phyloP scores from a whole-genome alignment of 306 rosid species.

The Sesbania bispinosa region DNA sequence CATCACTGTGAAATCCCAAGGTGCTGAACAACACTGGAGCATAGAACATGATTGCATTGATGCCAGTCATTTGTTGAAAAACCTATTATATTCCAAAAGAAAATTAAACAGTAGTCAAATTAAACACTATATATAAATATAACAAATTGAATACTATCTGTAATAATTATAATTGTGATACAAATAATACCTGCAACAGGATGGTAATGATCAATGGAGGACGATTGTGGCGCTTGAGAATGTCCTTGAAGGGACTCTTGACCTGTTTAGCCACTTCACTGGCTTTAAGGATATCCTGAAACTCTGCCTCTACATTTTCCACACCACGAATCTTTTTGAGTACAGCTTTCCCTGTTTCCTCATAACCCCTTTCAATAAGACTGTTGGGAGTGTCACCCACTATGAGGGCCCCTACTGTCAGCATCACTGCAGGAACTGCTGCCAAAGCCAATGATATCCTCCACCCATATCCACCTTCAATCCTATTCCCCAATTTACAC shows the following conservation, averaged over 20 bases:
- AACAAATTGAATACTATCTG: no score
- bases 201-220: conserved; percentile 53
- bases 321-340: conserved; percentile 56
- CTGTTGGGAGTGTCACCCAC: conserved; percentile 58
- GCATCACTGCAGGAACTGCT: conserved; percentile 43
- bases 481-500: conserved; percentile 21
- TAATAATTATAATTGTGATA: no score
- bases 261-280: conserved; percentile 42
- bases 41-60: conserved; percentile 70
- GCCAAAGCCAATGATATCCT: conserved; percentile 57
- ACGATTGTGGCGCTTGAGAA: conserved; percentile 44
- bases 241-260: conserved; percentile 39
- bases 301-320: conserved; percentile 50
- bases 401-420: conserved; percentile 37
- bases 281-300: conserved; percentile 44
- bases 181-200: no score
- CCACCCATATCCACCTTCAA: conserved; percentile 66
- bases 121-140: no score
- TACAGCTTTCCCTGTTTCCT: conserved; percentile 44
- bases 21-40: conserved; percentile 64
- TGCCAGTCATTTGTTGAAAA: conserved; percentile 71
- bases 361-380: conserved; percentile 48
- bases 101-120: no score
- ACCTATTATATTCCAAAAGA: not conserved
- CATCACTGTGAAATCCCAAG: conserved; percentile 44